Conservation (phyloP, 2,329 filamentous ascomycete species). For the Diaporthe vexans region DNA sequence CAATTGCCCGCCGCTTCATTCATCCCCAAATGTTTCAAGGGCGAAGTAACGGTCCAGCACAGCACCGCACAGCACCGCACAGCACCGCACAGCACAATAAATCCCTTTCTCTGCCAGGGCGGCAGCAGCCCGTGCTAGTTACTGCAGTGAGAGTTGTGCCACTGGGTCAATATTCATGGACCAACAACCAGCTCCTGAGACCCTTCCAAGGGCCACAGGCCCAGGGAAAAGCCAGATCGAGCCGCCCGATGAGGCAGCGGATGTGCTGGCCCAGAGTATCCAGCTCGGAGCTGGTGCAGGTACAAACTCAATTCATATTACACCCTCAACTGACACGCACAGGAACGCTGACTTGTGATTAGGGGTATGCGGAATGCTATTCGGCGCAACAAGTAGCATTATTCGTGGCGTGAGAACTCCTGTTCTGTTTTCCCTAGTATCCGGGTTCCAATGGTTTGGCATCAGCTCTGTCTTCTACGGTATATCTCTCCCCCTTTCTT, state of each 20-base stretch:
- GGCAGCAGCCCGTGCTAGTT: background rate
- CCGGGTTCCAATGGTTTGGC: constrained; percentile 85
- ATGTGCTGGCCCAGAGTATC: constrained; percentile 65
- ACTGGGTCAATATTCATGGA: constrained; percentile 23
- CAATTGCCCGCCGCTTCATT: background rate
- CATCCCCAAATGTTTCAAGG: background rate
- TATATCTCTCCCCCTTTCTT: constrained; percentile 58
- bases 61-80: background rate
- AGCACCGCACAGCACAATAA: no score
- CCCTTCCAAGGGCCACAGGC: constrained; percentile 17
- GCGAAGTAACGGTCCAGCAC: background rate
- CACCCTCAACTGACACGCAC: background rate
- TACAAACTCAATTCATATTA: constrained; percentile 48
- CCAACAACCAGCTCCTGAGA: background rate
- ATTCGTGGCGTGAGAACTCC: constrained; percentile 74
- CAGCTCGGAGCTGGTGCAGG: constrained; percentile 73
- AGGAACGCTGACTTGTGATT: background rate
- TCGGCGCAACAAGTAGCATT: constrained; percentile 80
- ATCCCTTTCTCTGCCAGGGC: no score
- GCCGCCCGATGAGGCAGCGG: constrained; percentile 59
- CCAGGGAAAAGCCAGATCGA: constrained; percentile 43
- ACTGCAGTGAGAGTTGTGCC: constrained; percentile 14
- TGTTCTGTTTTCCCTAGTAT: constrained; percentile 78
- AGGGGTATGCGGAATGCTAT: constrained; percentile 73
- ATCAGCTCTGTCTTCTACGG: constrained; percentile 84